Percentiles rank a stretch among this genome's conserved stretches.
Evolutionary conservation across 2,329 filamentous ascomycete species (phyloP).

Genomic region (Beauveria australis): DNA sequence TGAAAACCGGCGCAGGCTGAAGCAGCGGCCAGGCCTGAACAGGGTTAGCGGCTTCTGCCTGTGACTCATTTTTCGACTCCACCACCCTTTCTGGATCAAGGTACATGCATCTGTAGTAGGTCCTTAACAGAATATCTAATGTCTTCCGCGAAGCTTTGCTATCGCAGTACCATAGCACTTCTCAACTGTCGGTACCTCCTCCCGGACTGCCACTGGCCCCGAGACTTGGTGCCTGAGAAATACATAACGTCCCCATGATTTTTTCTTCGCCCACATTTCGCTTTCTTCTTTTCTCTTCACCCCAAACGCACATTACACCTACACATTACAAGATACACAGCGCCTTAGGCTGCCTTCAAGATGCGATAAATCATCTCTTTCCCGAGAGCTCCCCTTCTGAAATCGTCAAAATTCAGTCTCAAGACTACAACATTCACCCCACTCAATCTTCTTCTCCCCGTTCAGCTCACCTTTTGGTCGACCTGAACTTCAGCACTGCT

Average conservation of each 20-base stretch:
- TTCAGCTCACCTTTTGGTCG: conserved; percentile 50
- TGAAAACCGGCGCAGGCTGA: neutral
- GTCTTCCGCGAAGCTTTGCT: neutral
- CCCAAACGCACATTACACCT: conserved; percentile 22
- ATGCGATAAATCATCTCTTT: conserved; percentile 50
- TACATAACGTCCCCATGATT: conserved; percentile 31
- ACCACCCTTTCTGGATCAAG: neutral
- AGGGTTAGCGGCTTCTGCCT: neutral
- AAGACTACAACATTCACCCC: conserved; percentile 34
- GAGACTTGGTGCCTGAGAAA: conserved; percentile 37
- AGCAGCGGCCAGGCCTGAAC: conserved; percentile 6
- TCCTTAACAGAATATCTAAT: neutral
- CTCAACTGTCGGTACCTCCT: conserved; percentile 12
- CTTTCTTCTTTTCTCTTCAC: conserved; percentile 27
- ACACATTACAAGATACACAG: conserved; percentile 26
- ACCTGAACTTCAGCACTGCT: conserved; percentile 61
- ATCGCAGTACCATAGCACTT: neutral
- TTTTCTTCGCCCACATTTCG: conserved; percentile 17
- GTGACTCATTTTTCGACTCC: conserved; percentile 11
- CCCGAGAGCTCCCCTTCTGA: conserved; percentile 27
- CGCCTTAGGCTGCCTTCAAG: conserved; percentile 37
- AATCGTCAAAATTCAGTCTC: conserved; percentile 47
- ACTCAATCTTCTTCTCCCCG: conserved; percentile 34
- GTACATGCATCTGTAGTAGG: neutral
- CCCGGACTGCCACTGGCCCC: conserved; percentile 11